Evolutionary conservation across 169 alveolate genomes (phyloP), one percentile per base, ranked within the genome.

Genomic region (Eimeria maxima): DNA sequence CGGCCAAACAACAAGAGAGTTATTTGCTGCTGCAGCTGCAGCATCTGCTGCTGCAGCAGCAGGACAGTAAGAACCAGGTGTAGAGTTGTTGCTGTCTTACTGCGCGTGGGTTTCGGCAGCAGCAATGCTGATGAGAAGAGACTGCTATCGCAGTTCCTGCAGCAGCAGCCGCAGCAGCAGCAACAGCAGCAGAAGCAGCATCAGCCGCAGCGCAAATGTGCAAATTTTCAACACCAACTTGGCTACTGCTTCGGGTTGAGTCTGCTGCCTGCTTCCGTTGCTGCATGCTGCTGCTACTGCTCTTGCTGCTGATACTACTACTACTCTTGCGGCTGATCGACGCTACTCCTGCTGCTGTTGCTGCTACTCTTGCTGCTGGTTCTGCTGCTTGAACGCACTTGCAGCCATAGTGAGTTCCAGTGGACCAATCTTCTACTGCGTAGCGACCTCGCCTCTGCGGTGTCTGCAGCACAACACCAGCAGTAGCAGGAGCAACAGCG

Each of bases 381-480:
- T 45, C 84, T 38, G 84, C 47, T 73, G 84, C 84, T 33, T 13
- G 53, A 5, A 27, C 84, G 29, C 55, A 29, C 84, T 74, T 44
- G 55, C 84, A 74, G 47, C 24, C 84, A 29, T 13, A 74, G n/a
- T 11, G 53, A 16, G 57, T 42, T 20, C 8, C 24, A n/a, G 84
- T 13, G 22, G 55, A 57, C 84, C 84, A 74, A 16, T 13, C 84
- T 24, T 74, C 84, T 44, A 74, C 84, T 13, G 84, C 84, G 84
- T 53, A 27, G 55, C 84, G 84, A 18, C 47, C 47, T 45, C 84
- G 84, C 84, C 84, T 45, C 50, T 33, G 84, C 8, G 42, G 84
- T 29, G 84, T 74, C 84, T 74, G 84, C 55, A 74, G 57, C 47
- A 29, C 55, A 24, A 13, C 47, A 74, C 6, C 84, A 74, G 84